Evolutionary conservation across 2,329 filamentous ascomycete genomes (phyloP), one percentile per base, ranked within the genome.

Genomic region (Cercospora sp.): DNA sequence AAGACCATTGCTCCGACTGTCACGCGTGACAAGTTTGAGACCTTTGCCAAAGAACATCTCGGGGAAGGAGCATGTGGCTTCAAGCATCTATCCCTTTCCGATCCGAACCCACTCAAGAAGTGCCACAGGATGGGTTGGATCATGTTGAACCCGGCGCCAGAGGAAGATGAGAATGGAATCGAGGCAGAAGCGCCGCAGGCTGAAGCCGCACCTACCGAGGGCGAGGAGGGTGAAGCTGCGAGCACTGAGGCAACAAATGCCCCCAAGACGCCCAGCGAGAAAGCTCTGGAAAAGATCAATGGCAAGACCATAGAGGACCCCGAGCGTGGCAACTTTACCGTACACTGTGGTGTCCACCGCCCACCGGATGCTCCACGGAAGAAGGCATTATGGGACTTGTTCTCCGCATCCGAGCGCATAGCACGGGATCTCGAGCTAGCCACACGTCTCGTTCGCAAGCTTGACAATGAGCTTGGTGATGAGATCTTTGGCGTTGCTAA

Each of bases 51-150:
- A 77, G 94, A 97, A 79, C 91, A 97, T 77, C 87, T 98, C 3
- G 94, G 94, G 13, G 94, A 97, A 75, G 90, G 90, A 58, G 90
- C 95, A 71, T 94, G 94, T 63, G 94, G 94, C 2, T 97, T 95
- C 83, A 96, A 94, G 77, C 98, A 94, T 89, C 85, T 99, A 5
- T 98, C 94, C 36, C 86, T 99, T 60, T 97, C 94, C 73, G 95
- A 99, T 75, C 95, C 95, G 0, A 99, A 99, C 77, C 95, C 95
- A 1, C 91, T 93, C 75, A 99, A 99, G 82, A 91, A 96, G 71
- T 99, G 94, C 76, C 95, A 99, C 78, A 90, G 95, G 23, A 98
- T 99, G 79, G 95, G 95, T 23, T 99, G 96, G 94, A 96, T 99
- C 69, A 95, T 98, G 86, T 86, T 99, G 9, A 91, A 98, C 75